Evolutionary conservation across 345 rosid genomes (phyloP), one percentile per base, ranked within the genome.

Genomic region (Bruguiera parviflora): DNA sequence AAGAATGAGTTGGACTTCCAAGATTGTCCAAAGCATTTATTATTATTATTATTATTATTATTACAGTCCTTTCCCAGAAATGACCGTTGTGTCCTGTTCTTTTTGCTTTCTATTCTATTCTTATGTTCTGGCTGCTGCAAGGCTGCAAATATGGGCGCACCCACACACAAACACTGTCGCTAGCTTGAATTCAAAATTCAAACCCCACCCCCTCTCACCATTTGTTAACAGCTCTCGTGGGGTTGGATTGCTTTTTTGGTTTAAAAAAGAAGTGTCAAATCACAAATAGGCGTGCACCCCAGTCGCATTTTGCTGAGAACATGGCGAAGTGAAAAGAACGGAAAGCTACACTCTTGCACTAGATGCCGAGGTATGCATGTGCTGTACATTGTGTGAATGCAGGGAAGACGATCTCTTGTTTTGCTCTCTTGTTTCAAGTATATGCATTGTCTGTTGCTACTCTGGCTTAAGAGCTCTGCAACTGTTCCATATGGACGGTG

Each of bases 131-230:
- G 35, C 49, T 4, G 33, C 47, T 2, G 7, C 65, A 24, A 67
- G 19, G 16, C 63, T 13, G 27, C 29, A 43, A 11, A 43, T 2
- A 43, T 43, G 47, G 47, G 47, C 11, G 16, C 4, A 2, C 62
- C n/a, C n/a, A 21, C 39, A 13, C 65, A 61, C 52, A 21, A n/a
- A 28, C 39, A 70, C 63, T 13, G 58, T 64, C 46, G n/a, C 28
- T 70, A 76, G 69, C 71, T 76, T 76, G 67, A 58, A 73, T 78
- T 80, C 81, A 76, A 82, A 80, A 69, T 75, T 76, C 61, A 64
- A 35, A 32, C 35, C 49, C 6, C 58, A 61, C 72, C 60, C 71
- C 66, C 55, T 51, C 33, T 57, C 67, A 70, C 49, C 57, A 6
- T 59, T 21, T 51, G 46, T 33, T 21, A 10, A n/a, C 18, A 19